Percentiles rank a stretch among this genome's conserved stretches.
Evolutionary conservation across 78 protist species (phyloP).

Genomic region (Dictyostelium capitatum): DNA sequence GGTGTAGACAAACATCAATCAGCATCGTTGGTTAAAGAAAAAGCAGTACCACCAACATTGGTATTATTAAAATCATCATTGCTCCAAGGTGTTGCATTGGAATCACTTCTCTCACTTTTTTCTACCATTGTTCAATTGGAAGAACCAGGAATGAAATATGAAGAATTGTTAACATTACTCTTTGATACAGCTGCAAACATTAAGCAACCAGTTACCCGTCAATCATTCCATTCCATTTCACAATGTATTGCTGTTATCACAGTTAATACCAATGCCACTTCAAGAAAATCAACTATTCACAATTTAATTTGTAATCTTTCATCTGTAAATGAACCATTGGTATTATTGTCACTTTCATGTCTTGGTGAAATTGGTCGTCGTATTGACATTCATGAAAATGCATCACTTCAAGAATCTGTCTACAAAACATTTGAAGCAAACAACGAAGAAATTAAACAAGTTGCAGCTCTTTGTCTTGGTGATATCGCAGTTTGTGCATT

Average conservation of each 20-base stretch:
- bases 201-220: slow-evolving; percentile 76
- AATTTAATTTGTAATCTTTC: slow-evolving; percentile 34
- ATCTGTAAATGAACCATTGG: slow-evolving; percentile 25
- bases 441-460: slow-evolving; percentile 92
- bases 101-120: slow-evolving; percentile 69
- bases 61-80: slow-evolving; percentile 81
- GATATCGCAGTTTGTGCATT: slow-evolving; percentile 86
- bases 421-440: slow-evolving; percentile 52
- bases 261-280: background rate
- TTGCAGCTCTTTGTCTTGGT: slow-evolving; percentile 89
- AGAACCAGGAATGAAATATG: slow-evolving; percentile 58
- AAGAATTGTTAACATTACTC: background rate
- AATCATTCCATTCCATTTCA: slow-evolving; percentile 61
- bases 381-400: slow-evolving; percentile 68
- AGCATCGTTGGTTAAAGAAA: slow-evolving; percentile 27
- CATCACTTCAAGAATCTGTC: slow-evolving; percentile 51
- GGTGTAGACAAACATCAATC: background rate
- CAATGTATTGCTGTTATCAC: slow-evolving; percentile 87
- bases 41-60: slow-evolving; percentile 75
- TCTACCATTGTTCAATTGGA: slow-evolving; percentile 43
- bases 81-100: slow-evolving; percentile 93
- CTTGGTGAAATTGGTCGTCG: slow-evolving; percentile 95
- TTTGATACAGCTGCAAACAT: slow-evolving; percentile 33
- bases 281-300: slow-evolving; percentile 63
- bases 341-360: slow-evolving; percentile 84